Evolutionary conservation across 345 rosid genomes (phyloP).

Genomic region (Eucalyptus curtisii): DNA sequence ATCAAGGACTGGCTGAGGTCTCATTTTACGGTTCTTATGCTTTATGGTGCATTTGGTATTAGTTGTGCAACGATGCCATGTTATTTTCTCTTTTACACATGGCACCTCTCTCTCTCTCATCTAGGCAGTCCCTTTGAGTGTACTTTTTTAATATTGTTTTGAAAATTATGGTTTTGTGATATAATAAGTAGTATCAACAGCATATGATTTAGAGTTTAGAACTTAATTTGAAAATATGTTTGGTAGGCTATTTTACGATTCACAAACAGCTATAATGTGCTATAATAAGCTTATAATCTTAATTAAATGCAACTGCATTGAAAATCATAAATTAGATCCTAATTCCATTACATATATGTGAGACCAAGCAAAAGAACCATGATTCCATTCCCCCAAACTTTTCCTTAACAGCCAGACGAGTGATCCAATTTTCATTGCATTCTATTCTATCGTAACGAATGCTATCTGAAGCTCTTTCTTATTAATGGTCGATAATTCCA

Average conservation of each 20-base stretch:
- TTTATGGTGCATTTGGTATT: background rate
- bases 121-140: background rate
- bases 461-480: background rate
- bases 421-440: background rate
- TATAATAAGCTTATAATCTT: background rate
- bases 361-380: background rate
- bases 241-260: background rate
- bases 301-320: background rate
- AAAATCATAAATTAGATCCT: background rate
- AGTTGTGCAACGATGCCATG: background rate
- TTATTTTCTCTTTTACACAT: background rate
- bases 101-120: background rate
- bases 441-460: background rate
- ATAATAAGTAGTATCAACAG: background rate
- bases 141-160: background rate
- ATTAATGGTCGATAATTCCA: background rate
- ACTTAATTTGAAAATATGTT: background rate
- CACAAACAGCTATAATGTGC: background rate
- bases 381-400: too few species aligned
- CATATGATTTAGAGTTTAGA: background rate
- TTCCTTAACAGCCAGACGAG: rapidly evolving
- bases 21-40: background rate
- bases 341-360: background rate
- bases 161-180: background rate
- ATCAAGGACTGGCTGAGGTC: background rate